Evolutionary conservation across 2,329 filamentous ascomycete species (phyloP), one percentile per base, ranked within the genome.

Genomic region (Blastomyces silverae): DNA sequence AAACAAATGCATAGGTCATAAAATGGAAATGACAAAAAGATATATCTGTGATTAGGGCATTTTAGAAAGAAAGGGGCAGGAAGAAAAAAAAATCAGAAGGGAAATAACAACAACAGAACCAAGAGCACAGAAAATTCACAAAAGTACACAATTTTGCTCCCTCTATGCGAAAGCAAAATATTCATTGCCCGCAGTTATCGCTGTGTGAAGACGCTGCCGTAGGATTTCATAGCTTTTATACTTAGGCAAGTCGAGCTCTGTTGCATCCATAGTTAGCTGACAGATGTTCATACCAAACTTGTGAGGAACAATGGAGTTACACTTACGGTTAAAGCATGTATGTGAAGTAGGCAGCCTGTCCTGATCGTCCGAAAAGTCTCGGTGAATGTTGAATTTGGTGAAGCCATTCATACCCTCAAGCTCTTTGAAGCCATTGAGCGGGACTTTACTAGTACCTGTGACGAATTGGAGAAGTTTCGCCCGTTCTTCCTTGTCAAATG

Each of bases 341-440:
- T 99, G 95, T 71, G 92, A 96, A 72, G 91, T 96, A 64, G 94
- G 94, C 69, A 99, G 84, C 70, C 94, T 89, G 74, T 97, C 91
- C 79, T 97, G 97, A 82, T 89, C n/a, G n/a, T 93, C 71, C 93
- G 92, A 79, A 79, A 96, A 97, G 78, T 97, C 94, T 69, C 94
- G 91, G 76, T 99, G 94, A 68, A 99, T 97, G 77, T 97, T 99
- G 87, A 99, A 99, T 69, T 91, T 88, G 78, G 90, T 96, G 76
- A 97, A 88, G 50, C 94, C 94, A 74, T 99, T 97, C 94, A 99
- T 99, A 70, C 94, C 95, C 80, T 99, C 95, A 7, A 99, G 85
- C 78, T 99, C 94, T 80, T 96, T 97, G 84, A 99, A 99, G 15
- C 94, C 94, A 71, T 99, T 99, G 61, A 99, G 86, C 50, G 94